Evolutionary conservation across 345 rosid species (phyloP).

Genomic region (Eucalyptus curtisii): DNA sequence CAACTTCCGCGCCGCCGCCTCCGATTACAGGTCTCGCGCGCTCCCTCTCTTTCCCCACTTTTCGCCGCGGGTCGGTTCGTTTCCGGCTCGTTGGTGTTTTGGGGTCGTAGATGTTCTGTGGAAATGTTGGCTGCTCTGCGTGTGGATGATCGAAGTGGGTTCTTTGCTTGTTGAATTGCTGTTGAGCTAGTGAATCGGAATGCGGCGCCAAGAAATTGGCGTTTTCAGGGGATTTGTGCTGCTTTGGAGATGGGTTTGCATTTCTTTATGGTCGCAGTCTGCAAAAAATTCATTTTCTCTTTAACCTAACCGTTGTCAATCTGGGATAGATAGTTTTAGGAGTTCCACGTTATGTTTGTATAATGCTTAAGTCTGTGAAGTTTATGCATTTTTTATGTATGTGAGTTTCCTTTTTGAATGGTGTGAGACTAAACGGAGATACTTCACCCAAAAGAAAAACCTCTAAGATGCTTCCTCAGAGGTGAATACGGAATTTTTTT

Average conservation of each 20-base stretch:
- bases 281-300: not conserved
- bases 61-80: not conserved
- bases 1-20: conserved; percentile 45
- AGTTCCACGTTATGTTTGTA: not conserved
- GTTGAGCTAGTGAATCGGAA: not conserved
- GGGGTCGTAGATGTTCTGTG: not conserved
- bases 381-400: not conserved
- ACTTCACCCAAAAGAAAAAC: not conserved
- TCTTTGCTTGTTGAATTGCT: not conserved
- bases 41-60: not conserved
- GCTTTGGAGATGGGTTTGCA: not conserved
- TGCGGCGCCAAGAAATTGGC: not conserved
- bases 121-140: not conserved
- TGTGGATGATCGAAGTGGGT: not conserved
- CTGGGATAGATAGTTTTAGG: not conserved
- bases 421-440: not conserved
- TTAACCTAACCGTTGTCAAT: not conserved
- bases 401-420: not conserved
- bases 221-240: not conserved
- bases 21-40: conserved; percentile 51
- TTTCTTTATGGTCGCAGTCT: not conserved
- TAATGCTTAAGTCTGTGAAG: too few species aligned
- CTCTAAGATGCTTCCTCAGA: not conserved
- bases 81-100: not conserved
- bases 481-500: not conserved